These are phyloP conservation scores for Paramecium sonneborni DNA, from an alignment of 73 alveolate genomes.

Conservation along the genomic window DNA sequence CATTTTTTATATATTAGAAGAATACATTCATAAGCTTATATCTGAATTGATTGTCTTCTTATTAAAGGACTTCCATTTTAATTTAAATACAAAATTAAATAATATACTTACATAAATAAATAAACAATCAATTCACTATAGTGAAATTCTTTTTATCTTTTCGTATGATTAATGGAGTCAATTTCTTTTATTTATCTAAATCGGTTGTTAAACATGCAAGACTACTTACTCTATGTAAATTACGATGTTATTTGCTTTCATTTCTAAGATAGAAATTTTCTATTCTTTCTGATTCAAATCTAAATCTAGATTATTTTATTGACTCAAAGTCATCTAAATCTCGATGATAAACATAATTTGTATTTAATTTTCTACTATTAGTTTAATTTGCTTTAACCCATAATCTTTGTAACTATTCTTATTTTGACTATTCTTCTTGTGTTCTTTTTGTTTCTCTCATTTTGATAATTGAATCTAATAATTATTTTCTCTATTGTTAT, in stretches of 20 bases:
- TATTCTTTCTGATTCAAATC: conserved; percentile 7
- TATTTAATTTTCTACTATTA: neutral
- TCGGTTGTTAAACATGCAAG: neutral
- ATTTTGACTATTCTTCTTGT: neutral
- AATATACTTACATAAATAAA: neutral
- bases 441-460: neutral
- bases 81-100: neutral
- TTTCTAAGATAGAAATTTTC: neutral
- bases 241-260: neutral
- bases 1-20: conserved; percentile 26
- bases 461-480: neutral
- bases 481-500: neutral
- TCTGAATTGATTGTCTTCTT: conserved; percentile 23
- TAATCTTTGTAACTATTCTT: neutral
- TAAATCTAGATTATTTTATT: neutral
- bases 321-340: conserved; percentile 15
- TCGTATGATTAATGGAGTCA: neutral
- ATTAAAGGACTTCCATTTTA: conserved; percentile 8
- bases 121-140: neutral
- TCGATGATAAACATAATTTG: neutral
- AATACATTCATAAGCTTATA: conserved; percentile 42
- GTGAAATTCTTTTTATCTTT: neutral
- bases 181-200: neutral
- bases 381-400: neutral
- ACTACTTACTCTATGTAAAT: conserved; percentile 11